Evolutionary conservation across 2,329 filamentous ascomycete species (phyloP).

Genomic region (Cercospora citrullina): DNA sequence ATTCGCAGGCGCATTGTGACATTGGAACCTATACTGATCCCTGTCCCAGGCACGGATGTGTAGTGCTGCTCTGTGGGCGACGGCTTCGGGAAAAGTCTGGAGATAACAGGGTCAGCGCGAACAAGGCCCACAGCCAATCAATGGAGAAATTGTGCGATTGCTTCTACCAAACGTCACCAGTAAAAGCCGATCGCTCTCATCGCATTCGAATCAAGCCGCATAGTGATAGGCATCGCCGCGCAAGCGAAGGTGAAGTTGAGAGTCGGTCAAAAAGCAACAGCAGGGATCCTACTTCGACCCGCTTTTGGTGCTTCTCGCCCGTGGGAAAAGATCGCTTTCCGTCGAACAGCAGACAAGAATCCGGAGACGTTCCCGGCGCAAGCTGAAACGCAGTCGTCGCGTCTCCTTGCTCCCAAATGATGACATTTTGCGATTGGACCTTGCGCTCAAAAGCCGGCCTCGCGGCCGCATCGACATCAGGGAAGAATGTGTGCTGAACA

Average conservation of each 20-base stretch:
- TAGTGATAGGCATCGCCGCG: not conserved
- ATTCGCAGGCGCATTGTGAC: conserved; percentile 1
- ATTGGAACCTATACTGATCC: conserved; percentile 1
- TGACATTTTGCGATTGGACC: not conserved
- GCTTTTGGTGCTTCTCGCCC: not conserved
- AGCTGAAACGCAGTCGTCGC: not conserved
- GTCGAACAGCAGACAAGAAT: not conserved
- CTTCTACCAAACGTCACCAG: not conserved
- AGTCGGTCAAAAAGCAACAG: not conserved
- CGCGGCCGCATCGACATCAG: not conserved
- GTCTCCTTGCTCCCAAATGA: not conserved
- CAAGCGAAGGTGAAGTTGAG: not conserved
- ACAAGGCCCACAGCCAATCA: not conserved
- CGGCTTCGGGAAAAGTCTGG: conserved; percentile 14
- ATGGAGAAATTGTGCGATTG: not conserved
- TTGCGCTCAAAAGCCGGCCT: not conserved
- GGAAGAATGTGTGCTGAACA: not conserved
- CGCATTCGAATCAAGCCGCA: not conserved
- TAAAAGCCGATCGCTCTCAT: not conserved
- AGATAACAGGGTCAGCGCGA: not conserved
- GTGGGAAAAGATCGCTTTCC: not conserved
- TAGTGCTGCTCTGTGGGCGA: not conserved
- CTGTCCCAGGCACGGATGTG: not conserved
- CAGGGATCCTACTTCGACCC: not conserved
- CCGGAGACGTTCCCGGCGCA: conserved; percentile 1